phyloP scores from a whole-genome alignment of 75 land plant genomes.

The Cupressus sempervirens region DNA sequence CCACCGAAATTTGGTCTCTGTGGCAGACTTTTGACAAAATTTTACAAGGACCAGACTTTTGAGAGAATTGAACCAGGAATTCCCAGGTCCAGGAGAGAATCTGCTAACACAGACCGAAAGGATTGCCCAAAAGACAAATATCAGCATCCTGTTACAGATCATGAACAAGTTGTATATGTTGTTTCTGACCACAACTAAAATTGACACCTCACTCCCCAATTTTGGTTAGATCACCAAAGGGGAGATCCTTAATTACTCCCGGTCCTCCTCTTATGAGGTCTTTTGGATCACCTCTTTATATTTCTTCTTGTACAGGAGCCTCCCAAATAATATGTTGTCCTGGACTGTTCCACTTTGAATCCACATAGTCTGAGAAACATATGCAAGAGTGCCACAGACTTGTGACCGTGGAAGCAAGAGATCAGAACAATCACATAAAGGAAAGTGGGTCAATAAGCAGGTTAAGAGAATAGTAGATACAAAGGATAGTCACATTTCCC shows the following conservation, averaged over 20 bases:
- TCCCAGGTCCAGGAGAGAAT: too few species aligned
- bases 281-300: slow-evolving; percentile 23
- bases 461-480: background rate
- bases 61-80: too few species aligned
- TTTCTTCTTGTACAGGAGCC: slow-evolving; percentile 14
- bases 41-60: too few species aligned
- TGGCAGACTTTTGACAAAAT: too few species aligned
- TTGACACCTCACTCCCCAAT: slow-evolving; percentile 45
- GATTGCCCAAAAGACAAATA: slow-evolving; percentile 38
- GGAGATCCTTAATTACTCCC: slow-evolving; percentile 20
- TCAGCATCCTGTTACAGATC: slow-evolving; percentile 37
- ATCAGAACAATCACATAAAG: background rate
- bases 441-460: background rate
- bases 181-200: slow-evolving; percentile 43
- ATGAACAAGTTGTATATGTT: slow-evolving; percentile 34
- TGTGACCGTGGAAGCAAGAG: slow-evolving; percentile 24
- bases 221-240: slow-evolving; percentile 36
- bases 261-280: slow-evolving; percentile 23
- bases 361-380: slow-evolving; percentile 38
- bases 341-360: slow-evolving; percentile 28
- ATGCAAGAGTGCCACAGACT: slow-evolving; percentile 24
- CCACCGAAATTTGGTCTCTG: too few species aligned
- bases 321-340: slow-evolving; percentile 33
- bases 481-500: slow-evolving; percentile 55
- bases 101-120: slow-evolving; percentile 51